Conservation (phyloP, 495 filamentous ascomycete species). For the Podospora fimiseda region DNA sequence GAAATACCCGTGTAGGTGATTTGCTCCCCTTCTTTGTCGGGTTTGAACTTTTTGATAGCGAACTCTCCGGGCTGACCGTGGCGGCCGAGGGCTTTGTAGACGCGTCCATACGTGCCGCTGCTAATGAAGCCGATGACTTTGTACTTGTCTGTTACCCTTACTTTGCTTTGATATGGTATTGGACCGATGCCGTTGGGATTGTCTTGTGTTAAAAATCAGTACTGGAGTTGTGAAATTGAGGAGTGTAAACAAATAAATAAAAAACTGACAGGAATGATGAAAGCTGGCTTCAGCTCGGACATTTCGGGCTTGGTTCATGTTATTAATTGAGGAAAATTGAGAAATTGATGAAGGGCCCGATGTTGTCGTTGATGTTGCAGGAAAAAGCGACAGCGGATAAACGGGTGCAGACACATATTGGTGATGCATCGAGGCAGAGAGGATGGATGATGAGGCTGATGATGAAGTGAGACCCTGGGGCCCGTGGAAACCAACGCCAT, state of each 20-base stretch:
- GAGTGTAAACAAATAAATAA: neutral
- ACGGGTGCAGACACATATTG: neutral
- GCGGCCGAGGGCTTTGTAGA: slow-evolving; percentile 88
- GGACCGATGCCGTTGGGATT: slow-evolving; percentile 41
- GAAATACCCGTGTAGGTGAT: slow-evolving; percentile 96
- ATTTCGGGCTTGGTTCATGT: slow-evolving; percentile 20
- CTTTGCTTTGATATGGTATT: slow-evolving; percentile 70
- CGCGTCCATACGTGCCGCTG: slow-evolving; percentile 96
- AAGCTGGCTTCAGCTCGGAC: slow-evolving; percentile 18
- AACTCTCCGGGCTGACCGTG: slow-evolving; percentile 70
- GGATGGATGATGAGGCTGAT: neutral
- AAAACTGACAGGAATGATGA: slow-evolving; percentile 9
- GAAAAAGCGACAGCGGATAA: slow-evolving; percentile 1
- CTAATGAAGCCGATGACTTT: slow-evolving; percentile 97
- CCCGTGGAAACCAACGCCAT: slow-evolving; percentile 11
- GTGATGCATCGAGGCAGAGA: slow-evolving; percentile 3
- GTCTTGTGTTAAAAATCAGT: slow-evolving; percentile 32
- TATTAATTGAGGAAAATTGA: neutral
- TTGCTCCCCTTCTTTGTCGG: slow-evolving; percentile 94
- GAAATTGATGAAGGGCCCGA: slow-evolving; percentile 2
- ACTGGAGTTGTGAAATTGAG: too few species aligned
- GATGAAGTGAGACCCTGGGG: neutral
- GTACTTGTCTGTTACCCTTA: slow-evolving; percentile 84
- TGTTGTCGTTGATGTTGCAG: neutral
- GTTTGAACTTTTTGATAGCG: slow-evolving; percentile 99